Conservation (phyloP, 345 rosid genomes). For the Lepidium aucheri region DNA sequence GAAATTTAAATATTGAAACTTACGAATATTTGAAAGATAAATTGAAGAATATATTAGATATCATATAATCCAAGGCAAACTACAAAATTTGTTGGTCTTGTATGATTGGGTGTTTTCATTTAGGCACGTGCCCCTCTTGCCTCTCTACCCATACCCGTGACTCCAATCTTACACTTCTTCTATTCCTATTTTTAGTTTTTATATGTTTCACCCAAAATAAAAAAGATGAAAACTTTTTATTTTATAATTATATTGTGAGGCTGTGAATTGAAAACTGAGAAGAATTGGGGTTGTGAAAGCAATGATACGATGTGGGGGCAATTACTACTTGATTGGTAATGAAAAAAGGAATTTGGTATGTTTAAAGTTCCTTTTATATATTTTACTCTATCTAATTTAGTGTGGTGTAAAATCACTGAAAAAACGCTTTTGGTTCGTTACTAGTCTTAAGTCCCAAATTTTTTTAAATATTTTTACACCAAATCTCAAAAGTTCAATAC, state of each 20-base stretch:
- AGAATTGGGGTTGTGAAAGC: background rate
- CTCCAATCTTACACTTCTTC: background rate
- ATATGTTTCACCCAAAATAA: background rate
- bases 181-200: background rate
- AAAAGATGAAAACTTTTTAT: background rate
- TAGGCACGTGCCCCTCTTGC: conserved; percentile 14
- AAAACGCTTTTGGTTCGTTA: background rate
- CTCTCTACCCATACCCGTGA: conserved; percentile 25
- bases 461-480: background rate
- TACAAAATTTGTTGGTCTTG: conserved; percentile 16
- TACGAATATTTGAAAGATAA: background rate
- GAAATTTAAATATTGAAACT: background rate
- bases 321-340: conserved; percentile 9
- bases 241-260: background rate
- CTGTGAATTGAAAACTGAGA: background rate
- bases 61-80: background rate
- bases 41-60: background rate
- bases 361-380: background rate
- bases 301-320: conserved; percentile 14
- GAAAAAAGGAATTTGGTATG: background rate
- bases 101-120: conserved; percentile 20
- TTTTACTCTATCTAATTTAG: background rate
- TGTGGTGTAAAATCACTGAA: background rate
- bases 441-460: background rate
- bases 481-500: background rate